Evolutionary conservation across 1,139 yeast species (phyloP).

Genomic region (Pichia sp.): DNA sequence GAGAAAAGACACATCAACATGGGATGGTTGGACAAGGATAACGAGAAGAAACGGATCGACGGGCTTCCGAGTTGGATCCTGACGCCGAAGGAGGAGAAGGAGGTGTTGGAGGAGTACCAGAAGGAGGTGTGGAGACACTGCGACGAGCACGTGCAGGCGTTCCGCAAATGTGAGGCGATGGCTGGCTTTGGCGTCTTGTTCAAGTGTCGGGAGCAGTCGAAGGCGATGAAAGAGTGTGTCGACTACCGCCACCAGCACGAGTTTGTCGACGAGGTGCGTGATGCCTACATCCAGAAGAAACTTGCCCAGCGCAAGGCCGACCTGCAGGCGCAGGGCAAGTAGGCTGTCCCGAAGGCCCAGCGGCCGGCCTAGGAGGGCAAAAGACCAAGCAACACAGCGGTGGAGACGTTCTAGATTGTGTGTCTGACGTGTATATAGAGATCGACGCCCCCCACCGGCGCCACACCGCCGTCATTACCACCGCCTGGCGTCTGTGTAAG

Average conservation of each 20-base stretch:
- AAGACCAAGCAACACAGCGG: too few species aligned
- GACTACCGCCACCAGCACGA: conserved; percentile 60
- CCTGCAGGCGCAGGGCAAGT: background rate
- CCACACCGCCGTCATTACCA: too few species aligned
- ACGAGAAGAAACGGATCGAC: conserved; percentile 17
- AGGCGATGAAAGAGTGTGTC: conserved; percentile 69
- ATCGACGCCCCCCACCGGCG: too few species aligned
- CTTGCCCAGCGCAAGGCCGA: conserved; percentile 31
- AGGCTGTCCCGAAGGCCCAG: background rate
- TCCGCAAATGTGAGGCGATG: conserved; percentile 50
- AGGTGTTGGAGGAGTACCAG: conserved; percentile 74
- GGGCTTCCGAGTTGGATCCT: conserved; percentile 76
- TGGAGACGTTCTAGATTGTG: too few species aligned
- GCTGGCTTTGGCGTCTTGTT: conserved; percentile 55
- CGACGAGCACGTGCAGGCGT: conserved; percentile 56
- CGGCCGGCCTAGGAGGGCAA: background rate
- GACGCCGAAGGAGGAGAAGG: conserved; percentile 81
- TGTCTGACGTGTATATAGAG: too few species aligned
- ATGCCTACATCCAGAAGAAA: conserved; percentile 55
- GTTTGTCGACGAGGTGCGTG: conserved; percentile 69
- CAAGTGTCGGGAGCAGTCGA: conserved; percentile 44
- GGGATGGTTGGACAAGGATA: conserved; percentile 4
- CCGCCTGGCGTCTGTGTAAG: too few species aligned
- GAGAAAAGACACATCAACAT: background rate
- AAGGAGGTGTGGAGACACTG: conserved; percentile 67